phyloP scores from a whole-genome alignment of 768 basidiomycete genomes.

The Neoboletus subvelutipes region DNA sequence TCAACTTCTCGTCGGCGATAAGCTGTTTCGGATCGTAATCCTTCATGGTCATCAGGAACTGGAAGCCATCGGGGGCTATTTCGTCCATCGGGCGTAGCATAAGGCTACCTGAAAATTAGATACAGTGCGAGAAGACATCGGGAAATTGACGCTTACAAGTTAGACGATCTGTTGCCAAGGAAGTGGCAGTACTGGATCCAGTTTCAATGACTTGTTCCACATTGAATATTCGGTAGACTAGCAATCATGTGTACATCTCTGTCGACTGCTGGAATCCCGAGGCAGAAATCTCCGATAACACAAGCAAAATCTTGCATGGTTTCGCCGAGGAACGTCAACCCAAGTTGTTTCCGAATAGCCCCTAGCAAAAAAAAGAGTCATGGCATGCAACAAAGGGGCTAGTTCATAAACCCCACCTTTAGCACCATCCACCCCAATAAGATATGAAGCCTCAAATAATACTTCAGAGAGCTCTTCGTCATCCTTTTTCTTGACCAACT shows the following conservation, averaged over 20 bases:
- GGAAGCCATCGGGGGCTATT: conserved; percentile 23
- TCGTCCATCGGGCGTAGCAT: conserved; percentile 18
- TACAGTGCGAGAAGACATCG: neutral
- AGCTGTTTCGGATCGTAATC: conserved; percentile 16
- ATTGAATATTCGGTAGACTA: neutral
- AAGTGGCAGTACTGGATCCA: conserved; percentile 24
- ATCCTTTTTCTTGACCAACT: conserved; percentile 29
- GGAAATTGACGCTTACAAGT: conserved; percentile 1
- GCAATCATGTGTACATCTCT: conserved; percentile 17
- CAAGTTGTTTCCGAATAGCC: conserved; percentile 39
- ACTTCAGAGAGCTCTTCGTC: conserved; percentile 30
- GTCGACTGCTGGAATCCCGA: conserved; percentile 30
- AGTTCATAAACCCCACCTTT: conserved; percentile 15
- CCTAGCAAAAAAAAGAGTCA: conserved; percentile 18
- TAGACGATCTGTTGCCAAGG: conserved; percentile 9
- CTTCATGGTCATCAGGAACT: conserved; percentile 6
- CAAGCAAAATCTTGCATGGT: conserved; percentile 28
- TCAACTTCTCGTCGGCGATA: conserved; percentile 20
- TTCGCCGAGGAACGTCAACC: conserved; percentile 43
- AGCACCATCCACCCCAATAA: conserved; percentile 46
- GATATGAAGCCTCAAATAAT: conserved; percentile 29
- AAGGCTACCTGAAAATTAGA: neutral
- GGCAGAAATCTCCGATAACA: conserved; percentile 38
- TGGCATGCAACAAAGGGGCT: neutral
- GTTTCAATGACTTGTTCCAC: neutral